Base-by-base conservation (phyloP, 345 rosid genomes). In the Heritiera littoralis region DNA sequence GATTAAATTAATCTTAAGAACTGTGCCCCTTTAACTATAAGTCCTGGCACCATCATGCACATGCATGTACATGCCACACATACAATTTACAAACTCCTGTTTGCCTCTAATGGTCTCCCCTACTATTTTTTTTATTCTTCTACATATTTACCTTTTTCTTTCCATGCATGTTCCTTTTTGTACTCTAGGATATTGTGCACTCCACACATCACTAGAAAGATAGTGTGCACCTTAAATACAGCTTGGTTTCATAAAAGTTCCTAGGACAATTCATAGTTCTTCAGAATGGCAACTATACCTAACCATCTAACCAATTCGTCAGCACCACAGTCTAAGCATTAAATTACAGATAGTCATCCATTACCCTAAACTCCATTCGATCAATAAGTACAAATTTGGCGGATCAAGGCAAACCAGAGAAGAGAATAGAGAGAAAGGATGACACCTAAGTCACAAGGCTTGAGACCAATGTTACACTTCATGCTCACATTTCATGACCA, bases 401-500 rank as follows among this genome's bases (percentile, higher is more conserved):
- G 20, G 54, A 28, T 68, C 17, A 68, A 68, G 54, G 54, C 54
- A 49, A 70, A 49, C 41, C 14, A 8, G 13, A 70, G 5, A 66
- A 40, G 58, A 7, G 59, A 45, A 68, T 49, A 49, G 23, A 49
- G 12, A 38, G 70, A 38, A 40, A 66, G 17, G 70, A 49, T 48
- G 2, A 70, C 58, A 70, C 40, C 59, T 20, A 73, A 54, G 63
- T 56, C 49, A 54, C 9, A 73, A 18, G 2, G 30, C 61, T 52
- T 1, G 46, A 52, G 61, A 35, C 76, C 45, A 30, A 17, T 32
- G 76, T 23, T 20, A 38, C 30, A 43, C 43, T 40, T 58, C 17
- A 56, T 74, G 66, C 77, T 56, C 11, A 40, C 49, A 56, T 7
- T 43, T 55, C 0, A 79, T 59, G 20, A 72, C 66, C 71, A 71